phyloP scores from a whole-genome alignment of 2,329 filamentous ascomycete species.

The Aschersonia sp. region DNA sequence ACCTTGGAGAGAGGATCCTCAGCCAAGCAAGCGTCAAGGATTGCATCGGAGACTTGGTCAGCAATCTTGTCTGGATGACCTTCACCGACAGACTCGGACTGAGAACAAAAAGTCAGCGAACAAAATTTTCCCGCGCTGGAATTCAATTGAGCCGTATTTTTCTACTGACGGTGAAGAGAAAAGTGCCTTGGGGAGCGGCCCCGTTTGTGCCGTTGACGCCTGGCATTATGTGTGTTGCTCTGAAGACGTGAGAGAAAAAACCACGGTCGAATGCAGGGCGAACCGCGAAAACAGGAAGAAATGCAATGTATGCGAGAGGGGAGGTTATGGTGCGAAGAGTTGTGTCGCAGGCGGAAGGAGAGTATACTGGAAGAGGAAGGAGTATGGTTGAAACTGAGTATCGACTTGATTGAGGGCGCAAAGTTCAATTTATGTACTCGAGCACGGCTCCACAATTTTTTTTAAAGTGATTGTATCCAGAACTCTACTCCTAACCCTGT shows the following conservation, averaged over 20 bases:
- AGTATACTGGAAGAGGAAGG: too few species aligned
- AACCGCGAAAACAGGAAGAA: too few species aligned
- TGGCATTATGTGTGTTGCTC: slow-evolving; percentile 28
- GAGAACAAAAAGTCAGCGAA: slow-evolving; percentile 8
- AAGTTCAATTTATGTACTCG: too few species aligned
- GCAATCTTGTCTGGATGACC: slow-evolving; percentile 94
- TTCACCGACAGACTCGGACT: slow-evolving; percentile 81
- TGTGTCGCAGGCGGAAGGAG: too few species aligned
- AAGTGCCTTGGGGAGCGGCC: slow-evolving; percentile 43
- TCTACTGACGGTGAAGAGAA: slow-evolving; percentile 62
- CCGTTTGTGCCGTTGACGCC: slow-evolving; percentile 33
- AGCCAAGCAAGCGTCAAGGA: slow-evolving; percentile 92
- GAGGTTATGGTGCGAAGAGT: too few species aligned
- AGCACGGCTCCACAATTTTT: too few species aligned
- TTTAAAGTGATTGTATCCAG: too few species aligned
- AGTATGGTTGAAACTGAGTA: too few species aligned
- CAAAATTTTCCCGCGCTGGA: background rate
- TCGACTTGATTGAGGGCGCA: too few species aligned
- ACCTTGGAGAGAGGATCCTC: slow-evolving; percentile 98
- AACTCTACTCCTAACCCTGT: too few species aligned
- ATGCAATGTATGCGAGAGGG: too few species aligned
- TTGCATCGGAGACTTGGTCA: slow-evolving; percentile 95
- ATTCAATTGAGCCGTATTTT: background rate
- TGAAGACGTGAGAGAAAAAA: background rate
- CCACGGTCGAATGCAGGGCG: too few species aligned